Conservation (phyloP, 2,329 filamentous ascomycete species). For the Cylindrodendrum hubeiense region DNA sequence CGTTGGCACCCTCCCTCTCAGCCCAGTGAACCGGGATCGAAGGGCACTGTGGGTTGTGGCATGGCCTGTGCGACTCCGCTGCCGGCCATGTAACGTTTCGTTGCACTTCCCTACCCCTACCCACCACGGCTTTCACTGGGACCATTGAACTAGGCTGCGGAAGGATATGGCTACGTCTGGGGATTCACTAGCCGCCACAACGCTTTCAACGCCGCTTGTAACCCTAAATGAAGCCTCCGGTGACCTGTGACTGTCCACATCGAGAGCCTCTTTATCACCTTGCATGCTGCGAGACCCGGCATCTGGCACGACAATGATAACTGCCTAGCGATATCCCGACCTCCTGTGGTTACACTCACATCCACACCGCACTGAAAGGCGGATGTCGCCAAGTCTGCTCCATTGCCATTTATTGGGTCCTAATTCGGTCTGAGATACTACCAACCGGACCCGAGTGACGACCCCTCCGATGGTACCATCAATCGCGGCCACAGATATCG, state of each 20-base stretch:
- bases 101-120: conserved; percentile 1
- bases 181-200: not conserved
- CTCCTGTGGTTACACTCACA: conserved; percentile 8
- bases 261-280: not conserved
- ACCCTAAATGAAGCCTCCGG: not conserved
- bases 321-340: not conserved
- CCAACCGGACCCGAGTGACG: not conserved
- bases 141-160: not conserved
- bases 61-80: conserved; percentile 5
- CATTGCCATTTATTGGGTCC: not conserved
- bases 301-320: not conserved
- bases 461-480: not conserved
- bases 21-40: not conserved
- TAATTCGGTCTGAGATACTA: not conserved
- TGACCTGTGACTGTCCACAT: not conserved
- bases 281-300: not conserved
- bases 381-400: not conserved
- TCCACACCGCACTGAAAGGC: not conserved
- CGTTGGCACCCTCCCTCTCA: not conserved
- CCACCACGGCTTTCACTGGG: conserved; percentile 3
- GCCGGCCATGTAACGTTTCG: conserved; percentile 22
- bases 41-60: not conserved
- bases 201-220: not conserved
- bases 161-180: not conserved
- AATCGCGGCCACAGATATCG: not conserved